Evolutionary conservation across 129 eudicot genomes (phyloP), one percentile per base, ranked within the genome.

Genomic region (Flaveria brownii): DNA sequence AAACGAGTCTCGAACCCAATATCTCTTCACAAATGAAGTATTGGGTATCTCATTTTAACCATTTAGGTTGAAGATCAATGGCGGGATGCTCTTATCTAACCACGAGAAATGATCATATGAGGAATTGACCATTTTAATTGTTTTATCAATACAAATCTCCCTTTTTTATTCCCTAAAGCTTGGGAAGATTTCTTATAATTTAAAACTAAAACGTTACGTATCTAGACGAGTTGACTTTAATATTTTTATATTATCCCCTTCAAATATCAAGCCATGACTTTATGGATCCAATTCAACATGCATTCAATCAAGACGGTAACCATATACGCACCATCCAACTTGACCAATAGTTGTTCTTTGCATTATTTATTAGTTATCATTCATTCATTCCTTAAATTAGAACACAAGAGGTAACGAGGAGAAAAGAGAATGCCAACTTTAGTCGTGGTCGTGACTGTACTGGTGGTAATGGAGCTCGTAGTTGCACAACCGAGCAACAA

Each of bases 401-500:
- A 22, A 61, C 42, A 62, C 39, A 14, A 14, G n/a, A 28, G 15
- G 20, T 26, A 62, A 14, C 16, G 9, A 16, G 49, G 23, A 26
- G 20, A 39, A 39, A 65, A 36, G 0, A 62, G 17, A 68, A 68
- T 68, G 75, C 1, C 76, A 17, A 23, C 76, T 57, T 43, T 46
- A 45, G 41, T 54, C 18, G 52, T 70, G 70, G 51, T 45, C 20
- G 33, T 78, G 71, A 78, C 60, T 20, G 9, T 47, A 57, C 13
- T 78, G 23, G 12, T 30, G 39, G 6, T 59, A 33, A 49, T 47
- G 8, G 51, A 70, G 15, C 61, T 57, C 28, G 76, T 51, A 26
- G 39, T 59, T 70, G 71, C 82, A 59, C 82, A 78, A n/a, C 50
- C 42, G 12, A 78, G 15, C 77, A 78, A 47, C 77, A 33, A 17